Percentiles rank a stretch among this genome's conserved stretches.
phyloP scores from a whole-genome alignment of 2,329 filamentous ascomycete species.

The Paraphaeosphaeria minitans region DNA sequence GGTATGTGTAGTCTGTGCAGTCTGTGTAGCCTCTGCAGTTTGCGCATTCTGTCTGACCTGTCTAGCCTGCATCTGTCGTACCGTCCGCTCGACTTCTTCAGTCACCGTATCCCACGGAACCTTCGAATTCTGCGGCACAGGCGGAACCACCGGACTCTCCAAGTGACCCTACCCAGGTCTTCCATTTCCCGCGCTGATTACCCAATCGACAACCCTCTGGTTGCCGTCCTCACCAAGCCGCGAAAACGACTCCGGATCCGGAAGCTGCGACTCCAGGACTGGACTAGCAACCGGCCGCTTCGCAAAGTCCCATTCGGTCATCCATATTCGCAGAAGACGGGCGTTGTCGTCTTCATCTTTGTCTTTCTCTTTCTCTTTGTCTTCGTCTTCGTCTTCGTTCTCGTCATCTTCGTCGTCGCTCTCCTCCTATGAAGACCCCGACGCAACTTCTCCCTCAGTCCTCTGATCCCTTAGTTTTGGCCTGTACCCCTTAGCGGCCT shows the following conservation, averaged over 20 bases:
- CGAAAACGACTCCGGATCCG: background rate
- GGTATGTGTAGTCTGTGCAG: background rate
- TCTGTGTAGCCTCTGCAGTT: too few species aligned
- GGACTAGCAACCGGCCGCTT: background rate
- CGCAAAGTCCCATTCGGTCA: background rate
- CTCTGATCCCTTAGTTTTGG: background rate
- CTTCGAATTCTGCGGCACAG: too few species aligned
- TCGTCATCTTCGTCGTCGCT: too few species aligned
- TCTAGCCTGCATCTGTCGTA: too few species aligned
- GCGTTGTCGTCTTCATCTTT: background rate
- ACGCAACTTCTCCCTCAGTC: background rate
- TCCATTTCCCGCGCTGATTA: background rate
- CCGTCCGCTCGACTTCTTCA: too few species aligned
- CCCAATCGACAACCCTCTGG: background rate
- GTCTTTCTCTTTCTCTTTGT: too few species aligned
- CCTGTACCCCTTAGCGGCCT: too few species aligned
- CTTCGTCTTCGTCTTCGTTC: too few species aligned
- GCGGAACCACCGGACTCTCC: too few species aligned
- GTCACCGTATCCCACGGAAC: too few species aligned
- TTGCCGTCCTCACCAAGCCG: background rate
- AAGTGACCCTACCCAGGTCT: too few species aligned
- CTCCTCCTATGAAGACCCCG: background rate
- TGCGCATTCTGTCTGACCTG: too few species aligned
- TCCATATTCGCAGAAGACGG: background rate
- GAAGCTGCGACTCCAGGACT: background rate